A percentile compares a stretch with the other conserved stretches of the same genome.
Evolutionary conservation across 768 basidiomycete genomes (phyloP).

Genomic region (Mycena leptocephala): DNA sequence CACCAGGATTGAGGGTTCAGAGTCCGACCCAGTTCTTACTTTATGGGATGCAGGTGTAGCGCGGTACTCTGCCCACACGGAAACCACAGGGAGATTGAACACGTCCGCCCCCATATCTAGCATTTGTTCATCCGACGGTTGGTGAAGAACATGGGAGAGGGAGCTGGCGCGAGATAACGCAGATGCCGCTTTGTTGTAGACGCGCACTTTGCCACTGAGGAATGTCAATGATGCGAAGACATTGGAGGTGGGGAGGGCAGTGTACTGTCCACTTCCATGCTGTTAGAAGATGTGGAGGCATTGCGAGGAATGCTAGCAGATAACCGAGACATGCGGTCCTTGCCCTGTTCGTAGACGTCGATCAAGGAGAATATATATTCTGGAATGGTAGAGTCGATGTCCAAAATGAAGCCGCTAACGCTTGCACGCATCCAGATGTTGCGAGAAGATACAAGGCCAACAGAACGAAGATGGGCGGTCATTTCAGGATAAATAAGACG

Average conservation of each 20-base stretch:
- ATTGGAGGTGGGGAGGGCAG: constrained; percentile 69
- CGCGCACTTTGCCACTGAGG: constrained; percentile 86
- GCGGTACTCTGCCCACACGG: constrained; percentile 89
- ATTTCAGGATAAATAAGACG: constrained; percentile 87
- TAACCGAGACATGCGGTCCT: constrained; percentile 81
- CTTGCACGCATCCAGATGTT: constrained; percentile 76
- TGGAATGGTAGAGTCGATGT: constrained; percentile 87
- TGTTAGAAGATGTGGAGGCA: background rate
- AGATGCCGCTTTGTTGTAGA: constrained; percentile 70
- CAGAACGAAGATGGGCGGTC: constrained; percentile 79
- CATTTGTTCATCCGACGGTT: constrained; percentile 70
- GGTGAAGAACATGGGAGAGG: constrained; percentile 53
- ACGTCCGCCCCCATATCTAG: constrained; percentile 71
- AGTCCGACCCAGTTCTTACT: constrained; percentile 45
- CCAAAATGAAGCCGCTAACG: constrained; percentile 89
- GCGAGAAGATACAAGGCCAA: constrained; percentile 62
- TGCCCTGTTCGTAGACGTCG: constrained; percentile 89
- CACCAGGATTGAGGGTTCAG: constrained; percentile 75
- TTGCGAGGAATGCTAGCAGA: constrained; percentile 70
- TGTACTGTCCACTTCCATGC: constrained; percentile 42
- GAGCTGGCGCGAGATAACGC: constrained; percentile 57
- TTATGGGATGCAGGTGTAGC: constrained; percentile 66
- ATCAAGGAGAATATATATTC: constrained; percentile 86
- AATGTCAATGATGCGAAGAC: constrained; percentile 82
- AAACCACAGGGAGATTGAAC: constrained; percentile 83